phyloP scores from a whole-genome alignment of 352 stramenopile species.

The Phytophthora brassicae region DNA sequence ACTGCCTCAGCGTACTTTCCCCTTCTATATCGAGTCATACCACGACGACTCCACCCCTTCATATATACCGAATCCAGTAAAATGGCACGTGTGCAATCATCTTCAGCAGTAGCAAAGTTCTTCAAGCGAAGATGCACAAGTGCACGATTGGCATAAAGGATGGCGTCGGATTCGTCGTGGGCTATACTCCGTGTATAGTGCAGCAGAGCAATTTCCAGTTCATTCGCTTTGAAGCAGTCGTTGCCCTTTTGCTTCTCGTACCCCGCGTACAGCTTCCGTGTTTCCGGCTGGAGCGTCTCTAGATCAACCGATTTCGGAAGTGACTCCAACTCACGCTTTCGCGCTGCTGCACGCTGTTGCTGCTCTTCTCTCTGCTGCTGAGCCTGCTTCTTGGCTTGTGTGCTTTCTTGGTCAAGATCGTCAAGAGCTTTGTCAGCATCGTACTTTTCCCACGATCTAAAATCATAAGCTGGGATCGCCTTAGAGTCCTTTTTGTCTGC shows the following conservation, averaged over 20 bases:
- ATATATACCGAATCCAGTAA: slow-evolving; percentile 79
- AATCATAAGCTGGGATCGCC: slow-evolving; percentile 88
- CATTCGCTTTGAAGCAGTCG: slow-evolving; percentile 86
- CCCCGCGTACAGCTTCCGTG: slow-evolving; percentile 56
- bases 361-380: slow-evolving; percentile 34
- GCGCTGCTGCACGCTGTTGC: slow-evolving; percentile 39
- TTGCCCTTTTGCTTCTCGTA: slow-evolving; percentile 94
- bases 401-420: slow-evolving; percentile 65
- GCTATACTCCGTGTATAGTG: slow-evolving; percentile 91
- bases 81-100: slow-evolving; percentile 83
- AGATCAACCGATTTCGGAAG: slow-evolving; percentile 63
- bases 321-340: slow-evolving; percentile 58
- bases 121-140: slow-evolving; percentile 79
- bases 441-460: slow-evolving; percentile 92
- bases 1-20: slow-evolving; percentile 87
- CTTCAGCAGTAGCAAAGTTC: slow-evolving; percentile 83
- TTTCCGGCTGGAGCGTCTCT: slow-evolving; percentile 47
- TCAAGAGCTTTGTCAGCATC: slow-evolving; percentile 82
- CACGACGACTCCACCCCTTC: slow-evolving; percentile 87
- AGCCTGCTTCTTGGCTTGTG: slow-evolving; percentile 39
- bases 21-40: slow-evolving; percentile 85
- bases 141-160: slow-evolving; percentile 89
- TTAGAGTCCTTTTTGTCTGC: slow-evolving; percentile 27
- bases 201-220: slow-evolving; percentile 83
- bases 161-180: slow-evolving; percentile 72